These are phyloP conservation scores for Lecanicillium sp. DNA, from an alignment of 2,329 filamentous ascomycete genomes.

Conservation along the genomic window DNA sequence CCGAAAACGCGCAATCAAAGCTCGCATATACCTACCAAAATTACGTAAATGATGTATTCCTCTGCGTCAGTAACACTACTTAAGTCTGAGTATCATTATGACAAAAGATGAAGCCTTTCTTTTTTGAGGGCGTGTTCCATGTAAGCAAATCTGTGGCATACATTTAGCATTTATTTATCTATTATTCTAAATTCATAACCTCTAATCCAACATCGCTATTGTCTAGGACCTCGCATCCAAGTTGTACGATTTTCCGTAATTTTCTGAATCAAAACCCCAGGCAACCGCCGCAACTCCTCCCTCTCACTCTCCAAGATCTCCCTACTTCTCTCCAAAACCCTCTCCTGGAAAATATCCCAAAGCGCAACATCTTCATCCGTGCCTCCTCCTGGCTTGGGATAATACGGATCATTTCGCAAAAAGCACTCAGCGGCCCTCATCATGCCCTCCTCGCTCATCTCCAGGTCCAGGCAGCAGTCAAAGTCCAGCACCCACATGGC, in stretches of 20 bases:
- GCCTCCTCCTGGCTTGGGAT: constrained; percentile 27
- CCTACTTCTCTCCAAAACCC: background rate
- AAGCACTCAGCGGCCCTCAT: constrained; percentile 33
- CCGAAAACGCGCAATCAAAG: no score
- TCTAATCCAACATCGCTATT: no score
- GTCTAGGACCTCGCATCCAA: no score
- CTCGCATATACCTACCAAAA: no score
- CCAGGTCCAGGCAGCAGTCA: constrained; percentile 26
- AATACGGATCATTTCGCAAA: constrained; percentile 43
- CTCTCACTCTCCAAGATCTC: background rate
- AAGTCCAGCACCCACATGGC: constrained; percentile 40
- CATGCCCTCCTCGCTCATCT: constrained; percentile 30
- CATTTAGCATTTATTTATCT: no score
- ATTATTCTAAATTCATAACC: no score
- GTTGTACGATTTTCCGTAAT: background rate
- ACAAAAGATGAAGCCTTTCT: no score
- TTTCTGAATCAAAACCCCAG: background rate
- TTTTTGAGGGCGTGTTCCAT: no score
- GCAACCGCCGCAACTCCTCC: background rate
- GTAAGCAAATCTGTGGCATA: no score
- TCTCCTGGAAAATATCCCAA: constrained; percentile 15
- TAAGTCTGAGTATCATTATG: no score
- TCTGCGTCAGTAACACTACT: no score
- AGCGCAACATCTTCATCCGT: constrained; percentile 9
- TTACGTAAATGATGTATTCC: no score